Percentiles rank a stretch among this genome's conserved stretches.
These are phyloP conservation scores for Reutealis trisperma DNA, from an alignment of 345 rosid species.

Conservation along the genomic window DNA sequence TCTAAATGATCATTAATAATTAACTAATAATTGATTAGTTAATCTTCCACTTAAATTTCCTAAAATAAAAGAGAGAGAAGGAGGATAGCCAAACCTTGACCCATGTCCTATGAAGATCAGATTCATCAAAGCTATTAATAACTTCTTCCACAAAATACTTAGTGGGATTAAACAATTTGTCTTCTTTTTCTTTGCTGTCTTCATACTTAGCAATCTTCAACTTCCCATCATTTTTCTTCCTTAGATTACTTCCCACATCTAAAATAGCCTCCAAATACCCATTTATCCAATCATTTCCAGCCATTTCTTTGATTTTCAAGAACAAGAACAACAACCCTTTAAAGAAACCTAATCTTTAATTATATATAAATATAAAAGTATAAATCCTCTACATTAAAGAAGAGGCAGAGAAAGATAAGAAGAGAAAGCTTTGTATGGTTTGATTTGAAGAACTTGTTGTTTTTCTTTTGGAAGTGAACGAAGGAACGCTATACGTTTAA, in stretches of 20 bases:
- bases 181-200: conserved; percentile 41
- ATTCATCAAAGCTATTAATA: conserved; percentile 74
- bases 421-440: background rate
- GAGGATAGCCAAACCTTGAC: conserved; percentile 51
- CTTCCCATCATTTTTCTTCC: conserved; percentile 50
- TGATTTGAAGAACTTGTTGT: conserved; percentile 16
- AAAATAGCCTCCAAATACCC: conserved; percentile 87
- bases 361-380: too few relatives aligned
- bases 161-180: conserved; percentile 66
- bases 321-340: too few relatives aligned
- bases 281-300: conserved; percentile 88
- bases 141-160: conserved; percentile 90
- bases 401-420: background rate
- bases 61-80: background rate
- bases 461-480: conserved; percentile 28
- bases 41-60: background rate
- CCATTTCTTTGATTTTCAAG: conserved; percentile 41
- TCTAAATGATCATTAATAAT: too few relatives aligned
- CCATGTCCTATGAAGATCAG: conserved; percentile 88
- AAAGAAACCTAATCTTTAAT: too few relatives aligned
- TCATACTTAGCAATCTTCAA: conserved; percentile 51
- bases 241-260: conserved; percentile 62
- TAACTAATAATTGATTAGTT: too few relatives aligned
- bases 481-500: conserved; percentile 11
- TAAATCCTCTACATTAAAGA: background rate